Evolutionary conservation across 2,329 filamentous ascomycete genomes (phyloP).

Genomic region (Cercospora brassicicola): DNA sequence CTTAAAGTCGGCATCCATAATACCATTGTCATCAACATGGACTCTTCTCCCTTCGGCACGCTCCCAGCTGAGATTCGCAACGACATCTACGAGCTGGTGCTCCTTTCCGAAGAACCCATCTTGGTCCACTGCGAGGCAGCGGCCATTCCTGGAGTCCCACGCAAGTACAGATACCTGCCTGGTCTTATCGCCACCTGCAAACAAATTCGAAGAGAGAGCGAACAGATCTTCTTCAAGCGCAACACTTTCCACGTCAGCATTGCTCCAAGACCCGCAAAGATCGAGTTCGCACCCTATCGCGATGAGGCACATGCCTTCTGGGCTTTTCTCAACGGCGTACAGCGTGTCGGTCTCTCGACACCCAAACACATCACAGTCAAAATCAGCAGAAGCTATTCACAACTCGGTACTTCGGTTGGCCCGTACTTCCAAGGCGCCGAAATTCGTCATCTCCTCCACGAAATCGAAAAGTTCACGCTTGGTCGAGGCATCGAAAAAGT

Average conservation of each 20-base stretch:
- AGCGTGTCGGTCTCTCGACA: not conserved
- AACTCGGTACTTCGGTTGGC: not conserved
- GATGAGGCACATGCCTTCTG: slow-evolving; percentile 1
- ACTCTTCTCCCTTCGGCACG: not conserved
- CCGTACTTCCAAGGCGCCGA: not conserved
- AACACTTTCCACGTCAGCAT: not conserved
- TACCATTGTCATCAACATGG: not conserved
- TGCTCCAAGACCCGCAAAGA: not conserved
- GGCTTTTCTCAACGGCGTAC: not conserved
- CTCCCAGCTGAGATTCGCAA: slow-evolving; percentile 1
- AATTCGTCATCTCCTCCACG: not conserved
- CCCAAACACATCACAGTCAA: not conserved
- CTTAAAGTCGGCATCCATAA: not conserved
- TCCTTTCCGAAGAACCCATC: not conserved
- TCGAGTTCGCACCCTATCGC: not conserved
- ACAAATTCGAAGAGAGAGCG: not conserved
- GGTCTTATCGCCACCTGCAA: slow-evolving; percentile 1
- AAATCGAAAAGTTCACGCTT: not conserved
- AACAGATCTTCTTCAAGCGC: not conserved
- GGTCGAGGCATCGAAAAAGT: not conserved
- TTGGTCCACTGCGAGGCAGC: not conserved
- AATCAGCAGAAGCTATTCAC: not conserved
- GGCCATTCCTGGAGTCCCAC: not conserved
- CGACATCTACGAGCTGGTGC: not conserved
- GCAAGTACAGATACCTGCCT: not conserved